Conservation (phyloP, 2,329 filamentous ascomycete genomes). For the Calonectria fujianensis region DNA sequence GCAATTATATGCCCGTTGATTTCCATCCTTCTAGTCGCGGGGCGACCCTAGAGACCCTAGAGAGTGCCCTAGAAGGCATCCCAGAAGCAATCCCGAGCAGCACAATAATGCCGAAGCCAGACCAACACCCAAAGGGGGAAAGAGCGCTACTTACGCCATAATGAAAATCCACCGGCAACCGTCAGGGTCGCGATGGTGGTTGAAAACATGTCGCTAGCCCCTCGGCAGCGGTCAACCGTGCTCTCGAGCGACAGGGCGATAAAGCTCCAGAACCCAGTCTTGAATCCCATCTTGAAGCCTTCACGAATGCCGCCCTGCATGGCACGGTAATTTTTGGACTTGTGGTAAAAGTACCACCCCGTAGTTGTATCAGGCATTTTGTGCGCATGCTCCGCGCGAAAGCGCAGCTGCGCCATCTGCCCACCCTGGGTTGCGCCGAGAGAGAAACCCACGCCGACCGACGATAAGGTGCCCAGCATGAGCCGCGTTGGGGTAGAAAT, state of each 20-base stretch:
- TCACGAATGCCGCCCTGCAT: constrained; percentile 86
- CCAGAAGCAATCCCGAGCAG: constrained; percentile 9
- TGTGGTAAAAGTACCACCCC: constrained; percentile 99
- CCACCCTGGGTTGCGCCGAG: constrained; percentile 84
- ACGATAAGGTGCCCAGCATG: constrained; percentile 76
- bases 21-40: constrained; percentile 44
- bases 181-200: constrained; percentile 89
- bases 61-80: constrained; percentile 10
- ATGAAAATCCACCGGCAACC: constrained; percentile 89
- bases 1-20: constrained; percentile 55
- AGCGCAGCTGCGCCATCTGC: constrained; percentile 84
- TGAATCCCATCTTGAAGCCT: constrained; percentile 83
- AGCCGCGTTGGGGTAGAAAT: constrained; percentile 80
- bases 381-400: constrained; percentile 97
- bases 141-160: constrained; percentile 79
- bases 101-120: constrained; percentile 12
- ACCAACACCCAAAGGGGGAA: constrained; percentile 16
- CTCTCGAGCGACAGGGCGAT: constrained; percentile 90
- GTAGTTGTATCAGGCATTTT: constrained; percentile 87
- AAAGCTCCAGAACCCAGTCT: constrained; percentile 82
- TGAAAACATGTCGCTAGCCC: constrained; percentile 84
- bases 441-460: constrained; percentile 80
- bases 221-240: constrained; percentile 84
- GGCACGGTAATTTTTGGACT: constrained; percentile 95
- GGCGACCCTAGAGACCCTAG: background rate